Base-by-base conservation (phyloP, 345 rosid species). In the Odontarrhena argentea region DNA sequence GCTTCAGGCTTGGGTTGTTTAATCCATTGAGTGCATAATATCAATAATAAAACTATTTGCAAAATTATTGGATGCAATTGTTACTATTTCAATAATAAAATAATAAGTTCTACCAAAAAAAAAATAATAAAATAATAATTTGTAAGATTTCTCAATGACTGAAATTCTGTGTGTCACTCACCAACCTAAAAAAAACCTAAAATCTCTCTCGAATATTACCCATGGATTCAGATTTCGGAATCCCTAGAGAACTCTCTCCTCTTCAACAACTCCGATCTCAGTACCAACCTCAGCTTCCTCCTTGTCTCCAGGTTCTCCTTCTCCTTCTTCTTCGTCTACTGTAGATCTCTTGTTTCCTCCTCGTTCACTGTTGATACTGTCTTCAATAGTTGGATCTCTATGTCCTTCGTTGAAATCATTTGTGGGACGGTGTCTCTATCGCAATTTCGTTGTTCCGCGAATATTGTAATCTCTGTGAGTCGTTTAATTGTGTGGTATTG, bases 171-270 rank as follows among this genome's bases (percentile, higher is more conserved):
- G 63, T 54, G 7, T 15, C 24, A 57, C 61, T 57, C 76, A 55
- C 69, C 75, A 71, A 63, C 69, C 69, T 32, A 62, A 9, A 46
- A 8, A 55, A 71, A 71, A 49, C 60, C 76, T 65, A 42, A 41
- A 13, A 56, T 5, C 36, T 32, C 36, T 18, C 22, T 32, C 36
- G 37, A 30, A 13, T 4, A 70, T 36, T 70, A 9, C 7, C 66
- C 43, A 93, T 93, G 98, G 96, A 93, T 71, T 93, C 98, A 13
- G 98, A 93, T 86, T 93, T 71, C 74, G 97, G 96, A 84, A 82
- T 88, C 76, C 84, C 96, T 44, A 71, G 96, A 73, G 91, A 90
- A 67, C 97, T 93, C 65, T 93, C 99, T 49, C 80, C 78, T 34
- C 95, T 88, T 54, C 99, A 91, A 47, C 80, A 88, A 50, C 82